Evolutionary conservation across 371 early-diverging fungal species (phyloP).

Genomic region (Hamiltosporidium tvaerminnensis): DNA sequence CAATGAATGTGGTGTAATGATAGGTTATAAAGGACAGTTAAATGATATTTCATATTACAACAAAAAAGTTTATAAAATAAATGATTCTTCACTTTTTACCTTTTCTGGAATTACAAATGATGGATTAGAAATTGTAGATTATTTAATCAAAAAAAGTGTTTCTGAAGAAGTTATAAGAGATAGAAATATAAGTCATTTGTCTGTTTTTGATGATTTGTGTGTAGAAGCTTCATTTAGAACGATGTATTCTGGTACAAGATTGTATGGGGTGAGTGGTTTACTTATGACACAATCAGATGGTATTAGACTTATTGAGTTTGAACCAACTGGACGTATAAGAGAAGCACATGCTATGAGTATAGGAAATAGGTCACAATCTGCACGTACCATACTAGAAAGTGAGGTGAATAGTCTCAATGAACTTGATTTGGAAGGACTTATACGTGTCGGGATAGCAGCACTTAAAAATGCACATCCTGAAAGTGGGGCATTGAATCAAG

Average conservation of each 20-base stretch:
- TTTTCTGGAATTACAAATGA: slow-evolving; percentile 54
- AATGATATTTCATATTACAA: slow-evolving; percentile 26
- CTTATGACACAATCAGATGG: slow-evolving; percentile 11
- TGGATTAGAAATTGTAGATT: slow-evolving; percentile 45
- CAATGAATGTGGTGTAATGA: slow-evolving; percentile 31
- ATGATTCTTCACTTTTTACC: slow-evolving; percentile 34
- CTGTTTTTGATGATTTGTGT: slow-evolving; percentile 41
- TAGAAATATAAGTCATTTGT: slow-evolving; percentile 23
- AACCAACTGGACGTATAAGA: slow-evolving; percentile 34
- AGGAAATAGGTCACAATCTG: slow-evolving; percentile 50
- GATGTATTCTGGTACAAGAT: slow-evolving; percentile 23
- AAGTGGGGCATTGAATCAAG: too few relatives aligned
- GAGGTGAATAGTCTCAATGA: slow-evolving; percentile 16
- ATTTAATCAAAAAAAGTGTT: slow-evolving; percentile 34
- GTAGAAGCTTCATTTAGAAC: slow-evolving; percentile 15
- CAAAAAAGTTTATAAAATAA: slow-evolving; percentile 42
- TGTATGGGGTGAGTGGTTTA: slow-evolving; percentile 43
- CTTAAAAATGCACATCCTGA: slow-evolving; percentile 45
- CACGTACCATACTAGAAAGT: slow-evolving; percentile 50
- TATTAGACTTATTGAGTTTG: slow-evolving; percentile 39
- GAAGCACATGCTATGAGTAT: slow-evolving; percentile 41
- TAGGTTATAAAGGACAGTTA: slow-evolving; percentile 40
- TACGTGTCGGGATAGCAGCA: slow-evolving; percentile 37
- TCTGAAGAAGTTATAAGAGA: slow-evolving; percentile 34
- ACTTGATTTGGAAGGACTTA: slow-evolving; percentile 30